phyloP scores from a whole-genome alignment of 2,329 filamentous ascomycete species.

The Aureobasidium sp. region DNA sequence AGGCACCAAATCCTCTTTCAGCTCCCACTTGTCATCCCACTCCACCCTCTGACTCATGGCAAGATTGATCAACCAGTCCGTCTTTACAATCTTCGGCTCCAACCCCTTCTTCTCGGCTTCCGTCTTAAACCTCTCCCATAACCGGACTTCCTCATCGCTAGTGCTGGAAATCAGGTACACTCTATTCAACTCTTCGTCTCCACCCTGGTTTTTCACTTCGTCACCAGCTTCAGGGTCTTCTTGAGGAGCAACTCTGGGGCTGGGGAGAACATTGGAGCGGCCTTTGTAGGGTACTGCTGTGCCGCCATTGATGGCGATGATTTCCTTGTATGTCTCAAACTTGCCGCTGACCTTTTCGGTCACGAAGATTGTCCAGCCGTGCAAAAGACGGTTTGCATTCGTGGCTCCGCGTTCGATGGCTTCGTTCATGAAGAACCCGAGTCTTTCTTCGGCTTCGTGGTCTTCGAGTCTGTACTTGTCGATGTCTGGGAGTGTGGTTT shows the following conservation, averaged over 20 bases:
- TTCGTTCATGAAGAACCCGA: slow-evolving; percentile 61
- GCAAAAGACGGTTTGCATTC: slow-evolving; percentile 70
- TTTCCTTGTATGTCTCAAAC: slow-evolving; percentile 74
- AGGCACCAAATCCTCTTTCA: slow-evolving; percentile 21
- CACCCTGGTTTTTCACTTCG: slow-evolving; percentile 39
- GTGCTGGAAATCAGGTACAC: slow-evolving; percentile 76
- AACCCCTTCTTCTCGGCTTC: slow-evolving; percentile 74
- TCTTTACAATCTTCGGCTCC: slow-evolving; percentile 69
- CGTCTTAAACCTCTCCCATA: slow-evolving; percentile 75
- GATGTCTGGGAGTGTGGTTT: slow-evolving; percentile 54
- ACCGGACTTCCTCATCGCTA: slow-evolving; percentile 57
- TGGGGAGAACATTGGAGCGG: slow-evolving; percentile 56
- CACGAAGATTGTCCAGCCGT: slow-evolving; percentile 74
- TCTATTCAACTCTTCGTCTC: slow-evolving; percentile 49
- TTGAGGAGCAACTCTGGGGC: slow-evolving; percentile 42
- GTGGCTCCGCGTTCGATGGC: slow-evolving; percentile 63
- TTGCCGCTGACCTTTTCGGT: slow-evolving; percentile 73
- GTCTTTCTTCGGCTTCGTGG: slow-evolving; percentile 62
- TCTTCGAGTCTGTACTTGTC: slow-evolving; percentile 65
- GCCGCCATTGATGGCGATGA: slow-evolving; percentile 84
- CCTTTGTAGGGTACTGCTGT: slow-evolving; percentile 66
- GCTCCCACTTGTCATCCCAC: slow-evolving; percentile 28
- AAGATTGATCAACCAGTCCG: slow-evolving; percentile 85
- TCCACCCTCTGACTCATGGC: slow-evolving; percentile 76
- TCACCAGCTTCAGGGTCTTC: slow-evolving; percentile 56